Evolutionary conservation across 441 rosid species (phyloP).

Genomic region (Melastoma candidum): DNA sequence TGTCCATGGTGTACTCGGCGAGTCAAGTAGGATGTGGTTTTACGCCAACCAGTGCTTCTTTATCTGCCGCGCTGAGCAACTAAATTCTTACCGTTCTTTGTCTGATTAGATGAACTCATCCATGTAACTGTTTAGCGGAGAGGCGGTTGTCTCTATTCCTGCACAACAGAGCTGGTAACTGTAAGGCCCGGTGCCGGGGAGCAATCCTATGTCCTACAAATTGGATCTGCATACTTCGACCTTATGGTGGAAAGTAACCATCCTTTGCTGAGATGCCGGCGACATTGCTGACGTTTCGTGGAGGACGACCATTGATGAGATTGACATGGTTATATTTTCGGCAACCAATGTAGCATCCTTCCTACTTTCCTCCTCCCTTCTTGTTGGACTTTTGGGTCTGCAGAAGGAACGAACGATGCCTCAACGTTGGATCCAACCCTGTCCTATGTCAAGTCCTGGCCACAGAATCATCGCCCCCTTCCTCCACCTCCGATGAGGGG

Average conservation of each 20-base stretch:
- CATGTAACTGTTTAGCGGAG: conserved; percentile 63
- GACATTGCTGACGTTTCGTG: too few relatives aligned
- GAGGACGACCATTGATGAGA: too few relatives aligned
- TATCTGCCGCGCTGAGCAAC: not conserved
- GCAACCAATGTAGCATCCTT: too few relatives aligned
- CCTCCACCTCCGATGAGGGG: too few relatives aligned
- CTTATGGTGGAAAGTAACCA: conserved; percentile 45
- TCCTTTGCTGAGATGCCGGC: too few relatives aligned
- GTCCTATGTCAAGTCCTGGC: too few relatives aligned
- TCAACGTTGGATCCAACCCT: too few relatives aligned
- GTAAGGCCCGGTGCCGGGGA: conserved; percentile 33
- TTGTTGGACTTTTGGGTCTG: too few relatives aligned
- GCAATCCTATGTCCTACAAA: conserved; percentile 44
- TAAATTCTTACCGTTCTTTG: conserved; percentile 1
- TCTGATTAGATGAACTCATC: conserved; percentile 38
- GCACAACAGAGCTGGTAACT: conserved; percentile 45
- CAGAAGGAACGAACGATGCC: too few relatives aligned
- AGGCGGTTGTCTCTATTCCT: conserved; percentile 56
- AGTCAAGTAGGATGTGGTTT: conserved; percentile 35
- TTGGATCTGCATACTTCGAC: conserved; percentile 55
- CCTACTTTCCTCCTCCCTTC: too few relatives aligned
- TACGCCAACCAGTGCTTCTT: not conserved
- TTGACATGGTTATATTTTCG: too few relatives aligned
- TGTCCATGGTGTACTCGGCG: conserved; percentile 40
- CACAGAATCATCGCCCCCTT: too few relatives aligned